These are phyloP conservation scores for Aspergillus funiculosus DNA, from an alignment of 495 filamentous ascomycete species.

Conservation along the genomic window DNA sequence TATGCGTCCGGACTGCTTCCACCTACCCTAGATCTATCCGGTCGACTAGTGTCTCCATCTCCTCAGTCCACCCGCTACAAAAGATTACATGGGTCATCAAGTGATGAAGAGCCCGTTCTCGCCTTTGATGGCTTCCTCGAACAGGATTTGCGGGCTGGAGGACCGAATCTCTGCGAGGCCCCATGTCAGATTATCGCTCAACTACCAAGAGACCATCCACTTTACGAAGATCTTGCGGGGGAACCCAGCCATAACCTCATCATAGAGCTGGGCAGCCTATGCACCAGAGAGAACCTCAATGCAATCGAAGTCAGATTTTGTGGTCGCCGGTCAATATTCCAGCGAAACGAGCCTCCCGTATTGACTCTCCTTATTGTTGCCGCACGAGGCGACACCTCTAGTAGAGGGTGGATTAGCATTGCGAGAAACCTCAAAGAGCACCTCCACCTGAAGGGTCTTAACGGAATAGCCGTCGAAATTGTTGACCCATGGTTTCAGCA, in stretches of 20 bases:
- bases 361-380: too few species aligned
- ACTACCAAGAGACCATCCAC: not conserved
- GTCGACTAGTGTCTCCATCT: not conserved
- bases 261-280: not conserved
- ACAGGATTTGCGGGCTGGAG: slow-evolving; percentile 8
- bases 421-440: too few species aligned
- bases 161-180: not conserved
- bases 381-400: too few species aligned
- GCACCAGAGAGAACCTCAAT: not conserved
- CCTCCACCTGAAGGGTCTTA: too few species aligned
- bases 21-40: too few species aligned
- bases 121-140: slow-evolving; percentile 1
- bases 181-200: not conserved
- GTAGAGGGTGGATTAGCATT: too few species aligned
- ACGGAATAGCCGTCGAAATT: too few species aligned
- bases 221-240: not conserved
- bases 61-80: not conserved
- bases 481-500: not conserved
- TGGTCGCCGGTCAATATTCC: not conserved
- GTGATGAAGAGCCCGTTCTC: slow-evolving; percentile 1
- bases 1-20: too few species aligned
- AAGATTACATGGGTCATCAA: slow-evolving; percentile 1
- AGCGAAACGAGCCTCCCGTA: not conserved
- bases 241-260: not conserved
- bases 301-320: not conserved